Evolutionary conservation across 2,329 filamentous ascomycete species (phyloP), one percentile per base, ranked within the genome.

Genomic region (Neofusicoccum kwambonambiense): DNA sequence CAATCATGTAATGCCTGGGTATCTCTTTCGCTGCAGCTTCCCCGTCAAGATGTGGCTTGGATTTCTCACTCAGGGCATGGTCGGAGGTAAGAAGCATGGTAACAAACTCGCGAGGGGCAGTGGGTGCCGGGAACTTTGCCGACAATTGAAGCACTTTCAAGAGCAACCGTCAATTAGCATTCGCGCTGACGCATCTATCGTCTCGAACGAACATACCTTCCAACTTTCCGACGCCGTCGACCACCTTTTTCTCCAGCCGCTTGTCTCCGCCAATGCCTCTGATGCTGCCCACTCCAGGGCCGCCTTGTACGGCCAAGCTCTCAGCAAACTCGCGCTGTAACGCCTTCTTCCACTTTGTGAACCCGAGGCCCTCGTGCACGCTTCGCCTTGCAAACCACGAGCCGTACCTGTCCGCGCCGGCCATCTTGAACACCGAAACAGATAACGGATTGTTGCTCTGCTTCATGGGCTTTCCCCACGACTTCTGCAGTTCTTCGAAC

Each of bases 381-480:
- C 92, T 96, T 56, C 90, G 83, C 64, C 94, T 82, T 27, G 92
- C 92, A 77, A 97, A 98, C 94, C 94, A 98, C 7, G 90, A 84
- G 2, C 93, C 94, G 68, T 89, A 89, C 42, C 92, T 88, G 76
- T 98, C 94, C 70, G 91, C 89, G 2, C 89, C 87, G 0, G 84
- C 80, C 66, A 95, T 83, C 76, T 96, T 96, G 80, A 90, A 97
- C 27, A 97, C 87, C 64, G 83, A 84, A 67, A 97, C 88, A 0
- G 84, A 87, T 8, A 92, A 81, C 0, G 92, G 90, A 72, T 96
- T 95, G 19, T 93, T 89, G 69, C 84, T 88, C 3, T 85, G 77
- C 77, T 92, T 94, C 72, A 93, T 80, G 47, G 92, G 90, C 76
- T 96, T 97, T 49, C 87, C 86, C 93, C 94, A 97, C 77, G 92